Conservation (phyloP, 2,329 filamentous ascomycete species). For the Ceratocystis lukuohia region DNA sequence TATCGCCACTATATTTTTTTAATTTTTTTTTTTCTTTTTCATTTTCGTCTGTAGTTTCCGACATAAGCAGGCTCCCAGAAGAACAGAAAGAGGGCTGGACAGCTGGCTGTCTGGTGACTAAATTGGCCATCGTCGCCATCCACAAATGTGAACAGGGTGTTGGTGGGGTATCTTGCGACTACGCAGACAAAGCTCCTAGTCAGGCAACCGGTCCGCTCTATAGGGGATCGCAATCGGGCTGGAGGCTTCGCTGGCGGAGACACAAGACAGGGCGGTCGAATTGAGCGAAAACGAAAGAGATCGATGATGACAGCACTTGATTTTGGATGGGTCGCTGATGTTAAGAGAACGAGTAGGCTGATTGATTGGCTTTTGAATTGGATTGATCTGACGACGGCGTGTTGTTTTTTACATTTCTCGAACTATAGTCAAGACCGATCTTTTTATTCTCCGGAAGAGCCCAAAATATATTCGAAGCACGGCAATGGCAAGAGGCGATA, state of each 20-base stretch:
- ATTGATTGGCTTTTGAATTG: background rate
- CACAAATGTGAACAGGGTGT: background rate
- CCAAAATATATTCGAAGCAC: background rate
- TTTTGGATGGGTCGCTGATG: background rate
- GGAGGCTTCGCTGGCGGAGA: background rate
- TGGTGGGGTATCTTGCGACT: slow-evolving; percentile 1
- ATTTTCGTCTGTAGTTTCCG: background rate
- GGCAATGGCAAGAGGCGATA: background rate
- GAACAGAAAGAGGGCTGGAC: background rate
- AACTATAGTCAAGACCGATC: background rate
- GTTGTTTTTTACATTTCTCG: background rate
- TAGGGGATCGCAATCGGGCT: background rate
- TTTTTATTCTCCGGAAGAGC: background rate
- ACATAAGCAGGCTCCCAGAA: background rate
- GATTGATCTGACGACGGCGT: background rate
- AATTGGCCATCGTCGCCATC: background rate
- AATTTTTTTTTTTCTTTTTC: background rate
- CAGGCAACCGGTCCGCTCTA: background rate
- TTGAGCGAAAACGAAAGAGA: background rate
- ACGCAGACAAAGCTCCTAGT: slow-evolving; percentile 1
- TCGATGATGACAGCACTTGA: background rate
- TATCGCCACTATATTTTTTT: background rate
- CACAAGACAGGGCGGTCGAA: background rate
- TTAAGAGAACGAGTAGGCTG: background rate
- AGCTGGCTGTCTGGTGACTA: background rate